Evolutionary conservation across 78 protist genomes (phyloP).

Genomic region (Chrysochromulina parva): DNA sequence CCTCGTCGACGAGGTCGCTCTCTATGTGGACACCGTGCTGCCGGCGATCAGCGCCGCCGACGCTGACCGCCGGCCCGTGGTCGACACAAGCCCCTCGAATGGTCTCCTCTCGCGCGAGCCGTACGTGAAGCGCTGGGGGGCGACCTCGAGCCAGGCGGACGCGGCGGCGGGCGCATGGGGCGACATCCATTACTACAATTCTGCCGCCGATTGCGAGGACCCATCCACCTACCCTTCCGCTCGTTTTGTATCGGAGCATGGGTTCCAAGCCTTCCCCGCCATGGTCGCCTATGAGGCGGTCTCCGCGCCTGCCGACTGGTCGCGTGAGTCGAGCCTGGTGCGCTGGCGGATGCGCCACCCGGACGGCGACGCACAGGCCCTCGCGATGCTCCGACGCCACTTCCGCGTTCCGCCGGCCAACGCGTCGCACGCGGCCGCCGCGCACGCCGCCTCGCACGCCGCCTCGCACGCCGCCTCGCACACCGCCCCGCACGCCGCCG

Average conservation of each 20-base stretch:
- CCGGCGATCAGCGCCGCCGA: constrained; percentile 24
- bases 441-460: too few species aligned
- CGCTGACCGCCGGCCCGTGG: neutral
- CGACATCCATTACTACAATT: constrained; percentile 54
- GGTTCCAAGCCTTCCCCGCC: constrained; percentile 76
- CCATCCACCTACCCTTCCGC: neutral
- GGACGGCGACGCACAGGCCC: constrained; percentile 22
- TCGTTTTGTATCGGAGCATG: constrained; percentile 71
- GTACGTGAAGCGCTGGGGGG: constrained; percentile 21
- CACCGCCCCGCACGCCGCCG: too few species aligned
- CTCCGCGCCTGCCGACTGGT: neutral
- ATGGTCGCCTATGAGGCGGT: neutral
- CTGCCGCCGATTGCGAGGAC: neutral
- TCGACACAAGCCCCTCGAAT: neutral
- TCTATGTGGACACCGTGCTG: neutral
- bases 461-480: too few species aligned
- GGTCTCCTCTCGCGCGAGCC: neutral
- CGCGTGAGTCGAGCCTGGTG: neutral
- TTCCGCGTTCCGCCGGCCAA: neutral
- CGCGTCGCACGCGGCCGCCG: neutral
- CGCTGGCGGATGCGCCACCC: constrained; percentile 42
- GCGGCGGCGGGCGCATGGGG: constrained; percentile 23
- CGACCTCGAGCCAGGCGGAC: neutral
- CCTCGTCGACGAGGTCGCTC: neutral
- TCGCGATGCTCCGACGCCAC: neutral